These are phyloP conservation scores for Kalmusia sp. DNA, from an alignment of 2,329 filamentous ascomycete genomes.

Conservation along the genomic window DNA sequence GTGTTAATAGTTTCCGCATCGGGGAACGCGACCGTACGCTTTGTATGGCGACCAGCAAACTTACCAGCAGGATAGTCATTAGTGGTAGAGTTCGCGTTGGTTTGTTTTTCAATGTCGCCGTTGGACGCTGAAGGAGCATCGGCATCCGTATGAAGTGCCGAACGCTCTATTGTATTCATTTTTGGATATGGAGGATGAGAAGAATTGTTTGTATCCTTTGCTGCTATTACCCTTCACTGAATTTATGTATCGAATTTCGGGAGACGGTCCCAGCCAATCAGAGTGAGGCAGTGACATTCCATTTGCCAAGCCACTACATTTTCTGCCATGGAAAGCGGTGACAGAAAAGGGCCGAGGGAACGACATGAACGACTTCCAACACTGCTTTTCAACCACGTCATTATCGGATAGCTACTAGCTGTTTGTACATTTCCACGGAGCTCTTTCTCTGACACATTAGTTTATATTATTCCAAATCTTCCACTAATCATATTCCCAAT, in stretches of 20 bases:
- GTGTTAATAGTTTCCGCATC: background rate
- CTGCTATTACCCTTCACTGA: background rate
- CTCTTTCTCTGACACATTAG: too few relatives aligned
- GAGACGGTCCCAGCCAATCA: background rate
- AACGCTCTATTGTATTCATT: background rate
- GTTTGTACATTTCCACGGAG: too few relatives aligned
- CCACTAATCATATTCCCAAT: too few relatives aligned
- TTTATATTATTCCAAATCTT: too few relatives aligned
- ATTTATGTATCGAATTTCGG: background rate
- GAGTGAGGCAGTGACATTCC: slow-evolving; percentile 4
- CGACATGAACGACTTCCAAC: too few relatives aligned
- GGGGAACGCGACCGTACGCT: background rate
- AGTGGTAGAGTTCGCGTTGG: background rate
- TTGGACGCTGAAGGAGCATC: background rate
- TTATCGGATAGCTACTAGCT: too few relatives aligned
- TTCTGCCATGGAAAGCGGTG: too few relatives aligned
- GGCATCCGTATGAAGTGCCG: background rate
- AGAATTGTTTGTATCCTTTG: background rate
- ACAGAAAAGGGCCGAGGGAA: slow-evolving; percentile 7
- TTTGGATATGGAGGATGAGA: background rate
- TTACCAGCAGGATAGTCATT: background rate
- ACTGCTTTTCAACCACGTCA: too few relatives aligned
- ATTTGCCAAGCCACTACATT: slow-evolving; percentile 2
- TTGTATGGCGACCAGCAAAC: background rate
- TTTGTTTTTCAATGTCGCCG: background rate